Conservation (phyloP, 768 basidiomycete genomes). For the Naganishia friedmannii region DNA sequence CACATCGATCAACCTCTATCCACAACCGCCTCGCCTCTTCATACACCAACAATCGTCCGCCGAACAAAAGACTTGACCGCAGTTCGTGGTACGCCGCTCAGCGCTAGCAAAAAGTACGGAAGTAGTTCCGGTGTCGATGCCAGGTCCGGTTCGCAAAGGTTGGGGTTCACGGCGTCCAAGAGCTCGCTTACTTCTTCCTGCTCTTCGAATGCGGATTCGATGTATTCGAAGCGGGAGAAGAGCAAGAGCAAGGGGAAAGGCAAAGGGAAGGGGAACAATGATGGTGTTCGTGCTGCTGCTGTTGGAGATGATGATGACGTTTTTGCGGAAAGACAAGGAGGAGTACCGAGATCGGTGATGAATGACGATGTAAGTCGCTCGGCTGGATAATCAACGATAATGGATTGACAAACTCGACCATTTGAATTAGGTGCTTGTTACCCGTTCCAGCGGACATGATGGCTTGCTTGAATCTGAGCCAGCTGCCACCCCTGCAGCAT, state of each 20-base stretch:
- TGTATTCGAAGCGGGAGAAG: neutral
- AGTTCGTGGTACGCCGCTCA: neutral
- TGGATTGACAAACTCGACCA: too few relatives aligned
- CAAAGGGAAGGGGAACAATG: neutral
- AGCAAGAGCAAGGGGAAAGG: neutral
- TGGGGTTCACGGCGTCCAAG: conserved; percentile 1
- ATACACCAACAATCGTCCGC: neutral
- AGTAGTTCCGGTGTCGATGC: neutral
- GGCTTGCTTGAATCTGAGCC: too few relatives aligned
- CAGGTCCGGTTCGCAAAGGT: neutral
- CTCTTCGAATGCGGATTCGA: neutral
- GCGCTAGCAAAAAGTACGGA: neutral
- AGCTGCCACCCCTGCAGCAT: too few relatives aligned
- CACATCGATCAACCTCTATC: neutral
- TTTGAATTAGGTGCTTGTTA: too few relatives aligned
- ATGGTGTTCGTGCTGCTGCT: neutral
- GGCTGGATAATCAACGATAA: too few relatives aligned
- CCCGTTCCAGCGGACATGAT: too few relatives aligned
- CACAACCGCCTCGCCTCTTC: neutral
- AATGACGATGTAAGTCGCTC: too few relatives aligned
- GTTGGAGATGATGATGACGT: neutral
- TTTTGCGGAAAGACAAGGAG: neutral
- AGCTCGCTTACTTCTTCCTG: conserved; percentile 1
- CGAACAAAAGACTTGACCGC: neutral
- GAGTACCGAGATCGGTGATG: too few relatives aligned